Evolutionary conservation across 768 basidiomycete genomes (phyloP).

Genomic region (Hypholoma fasciculare): DNA sequence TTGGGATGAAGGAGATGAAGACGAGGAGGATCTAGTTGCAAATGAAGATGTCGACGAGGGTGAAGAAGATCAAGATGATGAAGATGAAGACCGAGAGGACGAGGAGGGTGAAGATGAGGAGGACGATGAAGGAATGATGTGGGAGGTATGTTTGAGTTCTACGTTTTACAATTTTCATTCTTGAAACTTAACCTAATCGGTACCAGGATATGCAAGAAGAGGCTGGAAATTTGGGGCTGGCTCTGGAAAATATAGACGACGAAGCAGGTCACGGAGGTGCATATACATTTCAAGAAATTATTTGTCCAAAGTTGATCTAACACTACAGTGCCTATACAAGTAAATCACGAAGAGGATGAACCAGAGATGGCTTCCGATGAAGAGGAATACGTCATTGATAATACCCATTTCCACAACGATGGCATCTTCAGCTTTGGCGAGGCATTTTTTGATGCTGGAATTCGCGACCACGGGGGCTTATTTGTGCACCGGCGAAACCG

Average conservation of each 20-base stretch:
- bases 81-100: constrained; percentile 41
- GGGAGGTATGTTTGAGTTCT: constrained; percentile 29
- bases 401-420: constrained; percentile 39
- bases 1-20: constrained; percentile 72
- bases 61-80: constrained; percentile 50
- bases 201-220: constrained; percentile 55
- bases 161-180: background rate
- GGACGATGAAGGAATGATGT: constrained; percentile 30
- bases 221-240: constrained; percentile 42
- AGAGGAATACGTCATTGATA: constrained; percentile 53
- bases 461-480: constrained; percentile 45
- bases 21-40: constrained; percentile 63
- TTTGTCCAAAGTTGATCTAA: constrained; percentile 1
- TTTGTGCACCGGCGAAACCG: constrained; percentile 59
- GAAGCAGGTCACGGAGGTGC: constrained; percentile 63
- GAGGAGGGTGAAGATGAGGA: constrained; percentile 23
- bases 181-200: background rate
- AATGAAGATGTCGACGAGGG: constrained; percentile 53
- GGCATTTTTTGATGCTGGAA: constrained; percentile 46
- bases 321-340: constrained; percentile 45
- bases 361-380: constrained; percentile 66
- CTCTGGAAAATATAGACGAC: constrained; percentile 54
- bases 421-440: constrained; percentile 59
- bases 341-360: constrained; percentile 63
- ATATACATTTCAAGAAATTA: background rate